Conservation (phyloP, 2,329 filamentous ascomycete genomes). For the Pseudogymnoascus sp. region DNA sequence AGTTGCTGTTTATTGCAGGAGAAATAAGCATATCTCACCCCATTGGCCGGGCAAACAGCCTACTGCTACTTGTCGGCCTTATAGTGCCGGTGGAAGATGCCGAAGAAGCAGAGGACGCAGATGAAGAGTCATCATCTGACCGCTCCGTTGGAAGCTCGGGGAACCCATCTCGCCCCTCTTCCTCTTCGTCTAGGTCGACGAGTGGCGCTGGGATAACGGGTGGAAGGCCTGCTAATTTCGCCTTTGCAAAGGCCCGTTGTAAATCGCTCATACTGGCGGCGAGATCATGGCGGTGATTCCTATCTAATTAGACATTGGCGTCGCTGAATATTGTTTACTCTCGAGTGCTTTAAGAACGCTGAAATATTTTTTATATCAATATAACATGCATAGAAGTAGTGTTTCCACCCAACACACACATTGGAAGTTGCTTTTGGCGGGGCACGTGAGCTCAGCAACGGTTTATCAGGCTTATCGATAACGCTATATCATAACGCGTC, state of each 20-base stretch:
- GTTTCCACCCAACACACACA: not conserved
- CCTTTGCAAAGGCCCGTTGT: slow-evolving; percentile 69
- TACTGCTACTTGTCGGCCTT: slow-evolving; percentile 65
- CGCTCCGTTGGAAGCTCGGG: slow-evolving; percentile 29
- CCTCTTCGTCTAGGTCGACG: slow-evolving; percentile 45
- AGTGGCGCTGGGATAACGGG: slow-evolving; percentile 45
- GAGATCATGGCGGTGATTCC: slow-evolving; percentile 2
- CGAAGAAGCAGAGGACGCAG: slow-evolving; percentile 70
- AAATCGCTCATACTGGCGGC: slow-evolving; percentile 63
- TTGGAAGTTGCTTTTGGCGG: not conserved
- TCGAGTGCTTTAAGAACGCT: not conserved
- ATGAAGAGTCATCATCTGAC: slow-evolving; percentile 59
- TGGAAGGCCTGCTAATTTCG: slow-evolving; percentile 58
- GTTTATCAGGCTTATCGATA: not conserved
- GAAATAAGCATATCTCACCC: slow-evolving; percentile 38
- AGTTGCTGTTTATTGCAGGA: slow-evolving; percentile 3
- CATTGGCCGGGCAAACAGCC: slow-evolving; percentile 63
- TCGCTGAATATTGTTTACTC: not conserved
- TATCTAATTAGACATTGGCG: not conserved
- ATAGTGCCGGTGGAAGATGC: slow-evolving; percentile 90
- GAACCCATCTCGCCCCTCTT: slow-evolving; percentile 34
- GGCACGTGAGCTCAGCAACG: not conserved
- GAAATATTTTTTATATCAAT: not conserved
- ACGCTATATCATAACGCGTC: not conserved
- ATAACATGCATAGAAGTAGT: not conserved